Evolutionary conservation across 306 rosid species (phyloP).

Genomic region (Purshia tridentata): DNA sequence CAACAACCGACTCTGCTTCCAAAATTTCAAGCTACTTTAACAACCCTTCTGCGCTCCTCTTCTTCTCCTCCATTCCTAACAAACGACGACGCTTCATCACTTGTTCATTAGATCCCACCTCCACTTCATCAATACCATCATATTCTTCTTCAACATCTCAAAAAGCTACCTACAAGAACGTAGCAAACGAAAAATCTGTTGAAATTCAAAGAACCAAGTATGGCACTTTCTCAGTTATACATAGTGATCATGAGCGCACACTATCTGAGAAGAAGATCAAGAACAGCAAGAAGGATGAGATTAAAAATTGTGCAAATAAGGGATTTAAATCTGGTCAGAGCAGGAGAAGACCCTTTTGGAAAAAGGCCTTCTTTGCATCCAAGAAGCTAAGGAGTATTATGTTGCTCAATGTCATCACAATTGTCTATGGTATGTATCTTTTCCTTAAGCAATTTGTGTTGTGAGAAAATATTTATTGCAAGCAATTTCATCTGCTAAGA

Average conservation of each 20-base stretch:
- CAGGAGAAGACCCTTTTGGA: slow-evolving; percentile 33
- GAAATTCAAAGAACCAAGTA: slow-evolving; percentile 8
- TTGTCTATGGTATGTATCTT: slow-evolving; percentile 52
- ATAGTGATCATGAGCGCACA: neutral
- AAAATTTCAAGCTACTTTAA: slow-evolving; percentile 2
- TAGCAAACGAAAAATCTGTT: slow-evolving; percentile 9
- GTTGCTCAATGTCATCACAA: slow-evolving; percentile 55
- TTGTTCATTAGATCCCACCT: slow-evolving; percentile 19
- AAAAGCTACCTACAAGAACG: slow-evolving; percentile 3
- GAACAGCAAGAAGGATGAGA: slow-evolving; percentile 11
- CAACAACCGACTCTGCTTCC: slow-evolving; percentile 9
- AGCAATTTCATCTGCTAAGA: neutral
- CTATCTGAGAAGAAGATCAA: slow-evolving; percentile 3
- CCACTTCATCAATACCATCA: slow-evolving; percentile 6
- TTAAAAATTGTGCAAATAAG: neutral
- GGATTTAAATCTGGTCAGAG: neutral
- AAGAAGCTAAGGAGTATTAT: slow-evolving; percentile 58
- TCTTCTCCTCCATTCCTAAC: slow-evolving; percentile 16
- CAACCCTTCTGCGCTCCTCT: slow-evolving; percentile 11
- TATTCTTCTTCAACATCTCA: slow-evolving; percentile 13
- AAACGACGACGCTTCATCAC: slow-evolving; percentile 7
- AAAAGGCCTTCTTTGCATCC: slow-evolving; percentile 45
- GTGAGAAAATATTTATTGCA: neutral
- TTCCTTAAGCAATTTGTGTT: neutral
- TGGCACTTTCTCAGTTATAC: slow-evolving; percentile 6